These are phyloP conservation scores for Lactifluus pinguis DNA, from an alignment of 768 basidiomycete genomes.

Conservation along the genomic window DNA sequence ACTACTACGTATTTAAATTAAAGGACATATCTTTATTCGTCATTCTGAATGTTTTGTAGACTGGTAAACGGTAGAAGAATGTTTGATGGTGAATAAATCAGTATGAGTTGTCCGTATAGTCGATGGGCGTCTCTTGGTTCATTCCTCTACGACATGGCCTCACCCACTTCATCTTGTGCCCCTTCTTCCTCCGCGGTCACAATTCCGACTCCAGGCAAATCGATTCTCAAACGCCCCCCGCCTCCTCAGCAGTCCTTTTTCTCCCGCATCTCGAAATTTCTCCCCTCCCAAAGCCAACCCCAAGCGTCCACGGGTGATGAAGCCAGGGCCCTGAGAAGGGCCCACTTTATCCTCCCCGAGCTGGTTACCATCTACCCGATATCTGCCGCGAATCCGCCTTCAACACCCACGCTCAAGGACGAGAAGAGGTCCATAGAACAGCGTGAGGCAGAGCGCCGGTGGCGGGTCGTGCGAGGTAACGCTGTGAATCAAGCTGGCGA, in stretches of 20 bases:
- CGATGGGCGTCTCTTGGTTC: conserved; percentile 6
- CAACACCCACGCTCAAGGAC: conserved; percentile 65
- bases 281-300: conserved; percentile 43
- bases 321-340: conserved; percentile 64
- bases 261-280: conserved; percentile 63
- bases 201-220: conserved; percentile 70
- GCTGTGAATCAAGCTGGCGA: conserved; percentile 25
- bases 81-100: not conserved
- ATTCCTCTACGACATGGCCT: conserved; percentile 20
- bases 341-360: conserved; percentile 85
- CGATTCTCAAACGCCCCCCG: conserved; percentile 71
- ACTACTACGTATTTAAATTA: not conserved
- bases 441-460: conserved; percentile 58
- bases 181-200: conserved; percentile 78
- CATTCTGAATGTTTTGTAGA: not conserved
- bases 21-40: not conserved
- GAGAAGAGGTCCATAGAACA: conserved; percentile 78
- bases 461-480: conserved; percentile 53
- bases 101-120: not conserved
- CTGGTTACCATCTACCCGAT: conserved; percentile 89
- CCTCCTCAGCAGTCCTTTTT: conserved; percentile 61
- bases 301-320: conserved; percentile 32
- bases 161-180: conserved; percentile 42
- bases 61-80: no score
- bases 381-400: conserved; percentile 74